These are phyloP conservation scores for Pogostemon cablin DNA, from an alignment of 257 asterid genomes.

Conservation along the genomic window DNA sequence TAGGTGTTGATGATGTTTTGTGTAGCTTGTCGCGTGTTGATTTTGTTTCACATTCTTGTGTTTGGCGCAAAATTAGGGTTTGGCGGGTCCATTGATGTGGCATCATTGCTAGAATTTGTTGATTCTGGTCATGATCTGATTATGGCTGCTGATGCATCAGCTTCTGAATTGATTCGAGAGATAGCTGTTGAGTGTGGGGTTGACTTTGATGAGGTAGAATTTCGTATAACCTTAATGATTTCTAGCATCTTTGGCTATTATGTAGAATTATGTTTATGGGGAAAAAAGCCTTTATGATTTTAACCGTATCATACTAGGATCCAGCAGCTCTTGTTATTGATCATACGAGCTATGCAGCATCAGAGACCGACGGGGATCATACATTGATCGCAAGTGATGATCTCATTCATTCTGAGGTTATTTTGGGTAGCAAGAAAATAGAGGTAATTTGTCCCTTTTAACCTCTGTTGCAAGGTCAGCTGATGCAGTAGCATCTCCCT, in stretches of 20 bases:
- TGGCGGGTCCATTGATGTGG: conserved; percentile 70
- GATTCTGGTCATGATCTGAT: conserved; percentile 87
- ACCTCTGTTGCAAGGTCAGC: conserved; percentile 1
- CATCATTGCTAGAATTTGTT: conserved; percentile 65
- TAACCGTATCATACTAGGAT: conserved; percentile 46
- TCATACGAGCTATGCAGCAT: conserved; percentile 69
- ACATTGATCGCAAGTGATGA: conserved; percentile 68
- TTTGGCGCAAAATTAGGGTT: conserved; percentile 52
- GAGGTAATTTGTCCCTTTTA: conserved; percentile 49
- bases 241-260: background rate
- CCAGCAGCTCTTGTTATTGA: conserved; percentile 74
- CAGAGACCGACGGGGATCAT: conserved; percentile 71
- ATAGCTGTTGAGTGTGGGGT: conserved; percentile 82
- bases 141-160: conserved; percentile 67
- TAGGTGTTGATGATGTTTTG: background rate
- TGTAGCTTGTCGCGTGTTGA: background rate
- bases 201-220: conserved; percentile 84
- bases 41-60: conserved; percentile 3
- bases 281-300: background rate
- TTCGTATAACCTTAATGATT: background rate
- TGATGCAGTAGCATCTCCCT: background rate
- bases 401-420: conserved; percentile 63
- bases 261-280: background rate
- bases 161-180: conserved; percentile 75
- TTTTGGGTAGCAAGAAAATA: conserved; percentile 66